phyloP scores from a whole-genome alignment of 192 early-diverging fungal genomes.

The Backusella circina region DNA sequence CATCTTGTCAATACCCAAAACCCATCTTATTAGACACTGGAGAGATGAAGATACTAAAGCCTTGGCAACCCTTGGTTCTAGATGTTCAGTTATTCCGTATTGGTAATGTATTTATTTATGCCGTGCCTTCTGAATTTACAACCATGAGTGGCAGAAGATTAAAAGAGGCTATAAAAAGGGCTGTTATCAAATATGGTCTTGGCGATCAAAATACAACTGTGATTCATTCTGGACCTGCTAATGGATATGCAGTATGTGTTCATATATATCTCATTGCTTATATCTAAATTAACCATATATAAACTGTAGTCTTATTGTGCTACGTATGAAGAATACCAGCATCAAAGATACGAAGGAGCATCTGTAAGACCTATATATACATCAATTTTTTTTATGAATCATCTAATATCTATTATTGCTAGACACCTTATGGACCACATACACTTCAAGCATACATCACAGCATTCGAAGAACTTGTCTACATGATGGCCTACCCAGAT shows the following conservation, averaged over 20 bases:
- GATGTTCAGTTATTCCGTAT: slow-evolving; percentile 48
- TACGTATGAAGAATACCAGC: slow-evolving; percentile 57
- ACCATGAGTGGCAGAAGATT: slow-evolving; percentile 59
- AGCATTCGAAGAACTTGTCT: slow-evolving; percentile 44
- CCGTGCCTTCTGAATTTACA: slow-evolving; percentile 55
- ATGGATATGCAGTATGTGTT: slow-evolving; percentile 51
- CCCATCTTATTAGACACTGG: slow-evolving; percentile 55
- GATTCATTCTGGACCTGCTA: slow-evolving; percentile 50
- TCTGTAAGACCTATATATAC: slow-evolving; percentile 14
- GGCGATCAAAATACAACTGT: slow-evolving; percentile 41
- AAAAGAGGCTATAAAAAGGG: slow-evolving; percentile 11
- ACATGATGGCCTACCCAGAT: slow-evolving; percentile 34
- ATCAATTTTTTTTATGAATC: neutral
- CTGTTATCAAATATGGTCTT: slow-evolving; percentile 32
- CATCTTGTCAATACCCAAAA: slow-evolving; percentile 54
- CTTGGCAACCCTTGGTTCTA: slow-evolving; percentile 48
- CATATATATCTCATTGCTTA: neutral
- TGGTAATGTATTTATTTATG: slow-evolving; percentile 45
- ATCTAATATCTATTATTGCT: neutral
- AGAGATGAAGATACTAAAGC: slow-evolving; percentile 40
- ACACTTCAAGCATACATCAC: slow-evolving; percentile 53
- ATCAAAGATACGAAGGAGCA: slow-evolving; percentile 61
- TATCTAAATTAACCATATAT: neutral
- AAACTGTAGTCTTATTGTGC: slow-evolving; percentile 38
- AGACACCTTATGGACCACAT: slow-evolving; percentile 56